A percentile compares a stretch with the other conserved stretches of the same genome.
phyloP scores from a whole-genome alignment of 108 stramenopile genomes.

The Epipyxis sp. region DNA sequence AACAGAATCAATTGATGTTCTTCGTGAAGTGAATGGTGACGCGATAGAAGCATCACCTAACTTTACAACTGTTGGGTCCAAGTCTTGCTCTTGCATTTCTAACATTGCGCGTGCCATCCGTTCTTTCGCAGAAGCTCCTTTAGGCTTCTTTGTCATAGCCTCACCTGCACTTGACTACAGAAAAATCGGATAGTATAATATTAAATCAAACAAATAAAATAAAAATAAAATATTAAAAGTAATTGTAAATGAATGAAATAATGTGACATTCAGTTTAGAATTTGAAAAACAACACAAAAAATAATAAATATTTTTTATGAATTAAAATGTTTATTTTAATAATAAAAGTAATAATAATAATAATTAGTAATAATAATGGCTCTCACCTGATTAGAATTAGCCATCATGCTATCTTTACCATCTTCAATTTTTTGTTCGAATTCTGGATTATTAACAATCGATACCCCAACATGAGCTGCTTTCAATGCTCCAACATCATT shows the following conservation, averaged over 20 bases:
- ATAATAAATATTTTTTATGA: no score
- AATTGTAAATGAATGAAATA: constrained; percentile 69
- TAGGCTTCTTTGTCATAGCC: neutral
- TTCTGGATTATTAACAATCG: constrained; percentile 83
- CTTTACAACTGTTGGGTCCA: constrained; percentile 54
- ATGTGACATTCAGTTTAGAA: constrained; percentile 57
- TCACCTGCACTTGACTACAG: no score
- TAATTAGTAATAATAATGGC: neutral
- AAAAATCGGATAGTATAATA: no score
- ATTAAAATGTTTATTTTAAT: constrained; percentile 36
- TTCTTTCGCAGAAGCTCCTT: neutral
- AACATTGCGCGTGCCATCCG: constrained; percentile 27
- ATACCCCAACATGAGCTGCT: constrained; percentile 90
- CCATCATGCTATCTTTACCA: neutral
- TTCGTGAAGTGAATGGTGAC: constrained; percentile 88
- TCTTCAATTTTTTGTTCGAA: constrained; percentile 64
- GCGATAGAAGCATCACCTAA: constrained; percentile 96
- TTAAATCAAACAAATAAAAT: no score
- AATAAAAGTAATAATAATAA: no score
- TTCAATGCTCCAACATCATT: constrained; percentile 96
- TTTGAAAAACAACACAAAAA: constrained; percentile 35
- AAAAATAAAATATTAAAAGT: constrained; percentile 59
- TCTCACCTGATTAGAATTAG: neutral
- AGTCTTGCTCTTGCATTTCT: constrained; percentile 35
- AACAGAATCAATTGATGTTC: constrained; percentile 56